Evolutionary conservation across 2,329 filamentous ascomycete species (phyloP).

Genomic region (Hymenotorrendiella dingleyae): DNA sequence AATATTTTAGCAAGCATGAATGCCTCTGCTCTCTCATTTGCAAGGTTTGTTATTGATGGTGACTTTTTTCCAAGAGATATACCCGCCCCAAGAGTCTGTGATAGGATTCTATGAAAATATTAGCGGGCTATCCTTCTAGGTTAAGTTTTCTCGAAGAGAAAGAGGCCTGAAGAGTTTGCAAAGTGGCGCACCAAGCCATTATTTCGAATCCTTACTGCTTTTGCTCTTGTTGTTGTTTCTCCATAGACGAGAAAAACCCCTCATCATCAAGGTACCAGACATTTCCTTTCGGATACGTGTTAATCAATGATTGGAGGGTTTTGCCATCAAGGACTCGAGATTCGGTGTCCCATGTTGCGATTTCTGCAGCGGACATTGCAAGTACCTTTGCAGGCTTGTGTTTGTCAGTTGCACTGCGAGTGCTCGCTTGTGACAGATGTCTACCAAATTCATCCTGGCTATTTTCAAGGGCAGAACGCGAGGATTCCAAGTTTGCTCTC

Average conservation of each 20-base stretch:
- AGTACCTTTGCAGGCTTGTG: slow-evolving; percentile 23
- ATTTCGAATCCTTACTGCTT: slow-evolving; percentile 6
- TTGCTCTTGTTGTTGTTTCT: slow-evolving; percentile 22
- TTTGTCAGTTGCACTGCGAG: slow-evolving; percentile 16
- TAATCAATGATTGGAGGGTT: slow-evolving; percentile 21
- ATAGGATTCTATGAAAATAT: too few species aligned
- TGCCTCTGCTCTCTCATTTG: too few species aligned
- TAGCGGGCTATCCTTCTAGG: too few species aligned
- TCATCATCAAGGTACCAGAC: slow-evolving; percentile 28
- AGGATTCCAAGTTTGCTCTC: not conserved
- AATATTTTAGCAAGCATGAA: slow-evolving; percentile 24
- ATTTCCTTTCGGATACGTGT: slow-evolving; percentile 27
- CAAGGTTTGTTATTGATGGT: too few species aligned
- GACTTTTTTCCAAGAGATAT: too few species aligned
- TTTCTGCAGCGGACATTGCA: slow-evolving; percentile 20
- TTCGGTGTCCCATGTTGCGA: slow-evolving; percentile 16
- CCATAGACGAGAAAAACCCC: slow-evolving; percentile 27
- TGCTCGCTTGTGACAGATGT: slow-evolving; percentile 11
- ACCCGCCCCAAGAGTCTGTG: too few species aligned
- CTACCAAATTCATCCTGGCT: not conserved
- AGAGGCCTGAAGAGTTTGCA: too few species aligned
- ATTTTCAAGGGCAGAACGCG: not conserved
- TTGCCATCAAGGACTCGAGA: slow-evolving; percentile 20
- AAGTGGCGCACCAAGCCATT: too few species aligned
- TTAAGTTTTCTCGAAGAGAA: too few species aligned